A percentile compares a stretch with the other conserved stretches of the same genome.
Conservation (phyloP, 768 basidiomycete species). For the Leccinum fibrillosum region DNA sequence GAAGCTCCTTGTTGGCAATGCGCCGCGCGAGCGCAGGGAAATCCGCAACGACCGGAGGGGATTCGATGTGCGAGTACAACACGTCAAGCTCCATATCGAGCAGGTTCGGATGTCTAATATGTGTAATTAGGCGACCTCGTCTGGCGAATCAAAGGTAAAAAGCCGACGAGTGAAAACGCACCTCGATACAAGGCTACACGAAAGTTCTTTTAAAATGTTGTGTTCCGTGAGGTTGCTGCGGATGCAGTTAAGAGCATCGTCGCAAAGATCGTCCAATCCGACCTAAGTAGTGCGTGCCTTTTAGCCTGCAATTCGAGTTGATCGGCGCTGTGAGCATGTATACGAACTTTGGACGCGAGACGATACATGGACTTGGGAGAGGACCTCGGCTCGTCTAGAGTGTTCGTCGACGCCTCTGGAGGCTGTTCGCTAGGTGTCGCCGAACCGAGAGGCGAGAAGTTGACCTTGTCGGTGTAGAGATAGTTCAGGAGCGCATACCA, state of each 20-base stretch:
- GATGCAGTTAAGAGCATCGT: conserved; percentile 17
- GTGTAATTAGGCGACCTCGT: neutral
- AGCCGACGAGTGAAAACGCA: neutral
- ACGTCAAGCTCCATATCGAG: conserved; percentile 22
- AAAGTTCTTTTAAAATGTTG: conserved; percentile 24
- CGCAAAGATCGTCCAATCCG: conserved; percentile 17
- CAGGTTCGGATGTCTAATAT: conserved; percentile 9
- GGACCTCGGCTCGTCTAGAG: conserved; percentile 20
- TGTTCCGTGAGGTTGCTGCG: conserved; percentile 13
- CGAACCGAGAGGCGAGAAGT: conserved; percentile 31
- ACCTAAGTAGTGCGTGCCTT: conserved; percentile 6
- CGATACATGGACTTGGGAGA: conserved; percentile 48
- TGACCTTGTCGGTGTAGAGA: conserved; percentile 35
- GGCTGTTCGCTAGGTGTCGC: neutral
- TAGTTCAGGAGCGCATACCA: conserved; percentile 40
- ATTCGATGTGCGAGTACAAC: conserved; percentile 17
- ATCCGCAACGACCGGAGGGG: conserved; percentile 8
- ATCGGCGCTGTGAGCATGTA: neutral
- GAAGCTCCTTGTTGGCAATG: conserved; percentile 18
- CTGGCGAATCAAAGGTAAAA: neutral
- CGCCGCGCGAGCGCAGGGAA: conserved; percentile 12
- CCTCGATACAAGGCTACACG: conserved; percentile 20
- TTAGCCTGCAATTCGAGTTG: neutral
- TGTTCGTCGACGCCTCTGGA: neutral
- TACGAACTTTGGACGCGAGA: conserved; percentile 36